Evolutionary conservation across 2,329 filamentous ascomycete species (phyloP), one percentile per base, ranked within the genome.

Genomic region (Clonostachys rosea): DNA sequence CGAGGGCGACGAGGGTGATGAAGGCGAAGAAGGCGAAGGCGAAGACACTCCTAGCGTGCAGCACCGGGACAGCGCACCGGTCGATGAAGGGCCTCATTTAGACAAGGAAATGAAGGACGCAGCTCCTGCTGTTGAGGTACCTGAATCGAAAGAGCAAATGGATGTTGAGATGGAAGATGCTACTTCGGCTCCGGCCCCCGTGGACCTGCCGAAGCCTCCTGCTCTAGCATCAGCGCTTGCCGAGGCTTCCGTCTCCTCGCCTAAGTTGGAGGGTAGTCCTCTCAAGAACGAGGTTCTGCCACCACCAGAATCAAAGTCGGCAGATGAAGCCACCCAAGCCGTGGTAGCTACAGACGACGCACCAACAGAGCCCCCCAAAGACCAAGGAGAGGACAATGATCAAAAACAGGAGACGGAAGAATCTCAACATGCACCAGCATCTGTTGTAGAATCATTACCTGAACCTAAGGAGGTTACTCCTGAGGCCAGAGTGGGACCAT

Each of bases 201-300:
- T 8, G 8, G 24, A 30, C 24, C 24, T 30, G 24, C 24, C 24
- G 24, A 30, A 30, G 24, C 24, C 24, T 30, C 24, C 24, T 30
- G 24, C 24, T 30, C 9, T 30, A 5, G 24, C 36, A 39, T 18
- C 36, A n/a, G 36, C 14, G 36, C 17, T 18, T 39, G 17, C 11
- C n/a, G 36, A 39, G 36, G 36, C 36, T 39, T n/a, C 36, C 36
- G 12, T 39, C 36, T n/a, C 36, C 35, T 62, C 67, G 4, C 63
- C 66, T 2, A 66, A 56, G 50, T 54, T 67, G 4, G 75, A 77
- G 51, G 76, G 75, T 4, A 80, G 76, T 45, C 76, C 76, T 1
- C 59, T 79, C 17, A 78, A 78, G 60, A 75, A 78, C 43, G 73
- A 78, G 35, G 62, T 74, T 30, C 49, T 75, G 14, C 67, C 65